These are phyloP conservation scores for Lasiosphaeria miniovina DNA, from an alignment of 495 filamentous ascomycete species.

Conservation along the genomic window DNA sequence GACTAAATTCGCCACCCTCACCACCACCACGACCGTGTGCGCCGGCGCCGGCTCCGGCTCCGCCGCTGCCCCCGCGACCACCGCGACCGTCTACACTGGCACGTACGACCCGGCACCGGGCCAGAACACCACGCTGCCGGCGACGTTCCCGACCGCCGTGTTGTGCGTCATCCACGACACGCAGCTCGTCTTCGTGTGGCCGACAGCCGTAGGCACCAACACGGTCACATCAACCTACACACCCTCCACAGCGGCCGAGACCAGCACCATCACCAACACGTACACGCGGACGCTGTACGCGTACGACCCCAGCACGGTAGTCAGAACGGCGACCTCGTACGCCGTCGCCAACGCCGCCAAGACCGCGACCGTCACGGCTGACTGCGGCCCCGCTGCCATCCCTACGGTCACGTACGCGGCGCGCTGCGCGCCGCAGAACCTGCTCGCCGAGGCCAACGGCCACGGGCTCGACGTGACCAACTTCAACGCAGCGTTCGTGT, in stretches of 20 bases:
- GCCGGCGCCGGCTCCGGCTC: neutral
- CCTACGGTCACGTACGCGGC: neutral
- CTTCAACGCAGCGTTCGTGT: neutral
- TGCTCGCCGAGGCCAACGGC: slow-evolving; percentile 3
- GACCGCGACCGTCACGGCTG: neutral
- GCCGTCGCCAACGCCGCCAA: neutral
- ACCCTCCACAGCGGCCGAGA: neutral
- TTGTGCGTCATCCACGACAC: neutral
- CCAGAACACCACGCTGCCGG: neutral
- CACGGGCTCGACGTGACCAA: neutral
- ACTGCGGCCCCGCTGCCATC: neutral
- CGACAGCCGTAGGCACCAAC: neutral
- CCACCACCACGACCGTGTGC: neutral
- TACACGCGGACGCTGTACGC: neutral
- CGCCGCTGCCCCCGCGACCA: neutral
- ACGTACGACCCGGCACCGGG: neutral
- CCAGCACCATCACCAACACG: neutral
- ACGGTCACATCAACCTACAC: neutral
- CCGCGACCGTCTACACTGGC: neutral
- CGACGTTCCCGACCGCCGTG: neutral
- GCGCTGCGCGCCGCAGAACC: neutral
- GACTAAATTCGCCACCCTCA: neutral
- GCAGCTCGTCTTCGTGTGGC: neutral
- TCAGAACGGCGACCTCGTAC: neutral
- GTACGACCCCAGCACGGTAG: neutral